A percentile compares a stretch with the other conserved stretches of the same genome.
These are phyloP conservation scores for Sporothrix variecibatus DNA, from an alignment of 2,329 filamentous ascomycete species.

Conservation along the genomic window DNA sequence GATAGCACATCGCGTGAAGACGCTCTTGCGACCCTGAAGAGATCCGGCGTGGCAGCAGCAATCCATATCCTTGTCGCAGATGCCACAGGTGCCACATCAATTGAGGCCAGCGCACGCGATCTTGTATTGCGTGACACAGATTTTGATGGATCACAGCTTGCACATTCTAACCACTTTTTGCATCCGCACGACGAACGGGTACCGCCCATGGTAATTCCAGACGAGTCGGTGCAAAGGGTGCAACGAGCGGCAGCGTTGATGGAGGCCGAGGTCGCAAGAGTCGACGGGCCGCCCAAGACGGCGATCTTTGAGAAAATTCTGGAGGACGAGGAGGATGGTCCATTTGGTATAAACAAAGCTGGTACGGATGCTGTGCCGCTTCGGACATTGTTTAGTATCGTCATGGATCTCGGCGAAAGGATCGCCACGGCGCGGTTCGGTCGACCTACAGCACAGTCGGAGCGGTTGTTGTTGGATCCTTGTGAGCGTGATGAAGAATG, in stretches of 20 bases:
- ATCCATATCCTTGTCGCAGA: constrained; percentile 21
- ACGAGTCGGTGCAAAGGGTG: constrained; percentile 14
- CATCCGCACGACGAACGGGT: neutral
- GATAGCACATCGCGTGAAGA: constrained; percentile 5
- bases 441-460: neutral
- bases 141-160: neutral
- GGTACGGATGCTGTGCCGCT: neutral
- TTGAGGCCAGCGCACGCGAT: constrained; percentile 2
- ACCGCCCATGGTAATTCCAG: neutral
- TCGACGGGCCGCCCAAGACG: neutral
- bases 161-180: constrained; percentile 8
- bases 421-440: constrained; percentile 5
- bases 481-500: neutral
- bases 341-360: constrained; percentile 12
- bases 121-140: constrained; percentile 6
- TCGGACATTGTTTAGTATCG: constrained; percentile 39
- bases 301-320: constrained; percentile 3
- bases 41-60: neutral
- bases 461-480: neutral
- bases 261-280: neutral
- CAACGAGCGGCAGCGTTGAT: neutral
- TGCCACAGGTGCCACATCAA: neutral
- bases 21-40: neutral
- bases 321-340: constrained; percentile 6
- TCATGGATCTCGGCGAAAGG: constrained; percentile 38